Base-by-base conservation (phyloP, 2,329 filamentous ascomycete species). In the Penicillium sp. region DNA sequence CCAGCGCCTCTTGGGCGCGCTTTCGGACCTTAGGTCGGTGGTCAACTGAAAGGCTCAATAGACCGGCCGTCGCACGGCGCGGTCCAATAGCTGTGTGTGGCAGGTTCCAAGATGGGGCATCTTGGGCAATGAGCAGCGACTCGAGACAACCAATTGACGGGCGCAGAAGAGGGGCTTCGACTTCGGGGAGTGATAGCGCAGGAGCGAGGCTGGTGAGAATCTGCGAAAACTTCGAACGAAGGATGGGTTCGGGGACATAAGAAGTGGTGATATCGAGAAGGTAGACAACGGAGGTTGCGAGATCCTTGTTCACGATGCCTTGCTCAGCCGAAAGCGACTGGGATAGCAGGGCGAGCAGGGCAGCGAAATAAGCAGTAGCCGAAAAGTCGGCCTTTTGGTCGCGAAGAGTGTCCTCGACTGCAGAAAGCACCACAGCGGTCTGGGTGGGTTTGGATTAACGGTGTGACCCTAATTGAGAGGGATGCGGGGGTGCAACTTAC, bases 121-220 rank as follows among this genome's bases (percentile, higher is more conserved):
- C 92, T 75, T 99, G 94, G 2, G 91, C 92, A 18, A 95, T 76
- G 46, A 99, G 81, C 44, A 99, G 81, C n/a, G 91, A 91, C 76
- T 97, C 93, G 34, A 99, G 82, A 70, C 91, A 96, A 66, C 94
- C 94, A 67, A 97, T 94, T 10, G 92, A 94, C 0, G 92, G 88
- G 66, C 90, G 83, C 52, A 97, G 79, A 7, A 97, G 82, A 5
- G 92, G 89, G 6, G 94, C 91, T 75, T 97, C 93, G 57, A 91
- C 90, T 66, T 94, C 89, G 39, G 86, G 80, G 61, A 90, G 82
- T 50, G 90, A 87, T 43, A 99, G 82, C 11, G 92, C 88, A 2
- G 93, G 92, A 18, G 91, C 92, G 63, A 99, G 84, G 57, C 89
- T 87, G 28, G 87, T 86, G 56, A 99, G 86, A 67, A 99, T 97